A percentile compares a stretch with the other conserved stretches of the same genome.
These are phyloP conservation scores for Hypoxylon fragiforme DNA, from an alignment of 495 filamentous ascomycete species.

Conservation along the genomic window DNA sequence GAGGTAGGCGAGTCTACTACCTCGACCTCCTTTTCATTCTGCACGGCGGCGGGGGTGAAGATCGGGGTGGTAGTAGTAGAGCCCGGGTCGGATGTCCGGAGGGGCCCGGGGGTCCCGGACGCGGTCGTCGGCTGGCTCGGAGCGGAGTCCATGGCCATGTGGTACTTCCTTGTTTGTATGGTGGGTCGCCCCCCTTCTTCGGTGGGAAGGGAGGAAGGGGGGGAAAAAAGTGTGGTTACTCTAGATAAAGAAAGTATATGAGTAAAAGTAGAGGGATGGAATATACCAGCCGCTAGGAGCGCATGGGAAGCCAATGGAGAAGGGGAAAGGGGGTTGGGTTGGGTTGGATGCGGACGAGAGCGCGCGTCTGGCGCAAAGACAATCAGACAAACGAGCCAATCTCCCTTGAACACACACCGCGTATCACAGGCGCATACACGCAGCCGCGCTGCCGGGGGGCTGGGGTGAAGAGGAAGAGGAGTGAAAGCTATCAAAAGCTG, in stretches of 20 bases:
- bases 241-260: slow-evolving; percentile 3
- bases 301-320: slow-evolving; percentile 32
- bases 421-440: slow-evolving; percentile 12
- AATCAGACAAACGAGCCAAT: slow-evolving; percentile 17
- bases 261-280: not conserved
- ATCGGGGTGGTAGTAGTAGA: slow-evolving; percentile 9
- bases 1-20: slow-evolving; percentile 47
- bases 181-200: too few species aligned
- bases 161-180: slow-evolving; percentile 5
- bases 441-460: slow-evolving; percentile 24
- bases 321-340: slow-evolving; percentile 2
- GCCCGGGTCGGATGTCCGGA: slow-evolving; percentile 24
- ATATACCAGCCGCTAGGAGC: slow-evolving; percentile 20
- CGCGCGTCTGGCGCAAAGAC: slow-evolving; percentile 32
- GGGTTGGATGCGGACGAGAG: slow-evolving; percentile 4
- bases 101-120: slow-evolving; percentile 19
- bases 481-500: slow-evolving; percentile 12
- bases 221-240: slow-evolving; percentile 17
- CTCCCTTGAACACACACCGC: slow-evolving; percentile 18
- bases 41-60: too few species aligned
- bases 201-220: too few species aligned
- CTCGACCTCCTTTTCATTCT: slow-evolving; percentile 1
- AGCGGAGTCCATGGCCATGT: slow-evolving; percentile 20
- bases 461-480: too few species aligned
- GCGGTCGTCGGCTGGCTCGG: slow-evolving; percentile 20